Evolutionary conservation across 2,329 filamentous ascomycete genomes (phyloP).

Genomic region (Blumeriella jaapii): DNA sequence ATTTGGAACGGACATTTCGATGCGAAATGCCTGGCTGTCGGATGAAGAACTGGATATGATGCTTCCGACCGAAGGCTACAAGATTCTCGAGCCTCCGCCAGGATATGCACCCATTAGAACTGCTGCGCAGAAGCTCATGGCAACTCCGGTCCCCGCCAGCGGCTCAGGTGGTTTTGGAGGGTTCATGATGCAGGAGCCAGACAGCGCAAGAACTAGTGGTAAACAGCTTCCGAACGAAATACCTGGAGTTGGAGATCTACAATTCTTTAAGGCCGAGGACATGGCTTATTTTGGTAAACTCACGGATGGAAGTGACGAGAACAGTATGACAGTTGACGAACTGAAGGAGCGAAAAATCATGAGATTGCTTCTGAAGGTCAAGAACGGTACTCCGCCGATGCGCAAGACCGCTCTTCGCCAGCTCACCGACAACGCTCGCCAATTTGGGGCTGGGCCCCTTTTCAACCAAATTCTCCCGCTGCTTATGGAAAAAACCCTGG

Average conservation of each 20-base stretch:
- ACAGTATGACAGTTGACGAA: constrained; percentile 82
- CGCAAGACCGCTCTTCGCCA: constrained; percentile 95
- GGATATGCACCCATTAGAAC: constrained; percentile 80
- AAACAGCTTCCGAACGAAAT: constrained; percentile 94
- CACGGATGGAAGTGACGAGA: constrained; percentile 88
- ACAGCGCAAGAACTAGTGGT: constrained; percentile 68
- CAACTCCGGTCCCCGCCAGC: constrained; percentile 60
- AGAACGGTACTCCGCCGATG: constrained; percentile 98
- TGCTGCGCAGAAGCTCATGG: constrained; percentile 62
- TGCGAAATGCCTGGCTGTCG: constrained; percentile 69
- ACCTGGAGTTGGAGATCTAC: constrained; percentile 86
- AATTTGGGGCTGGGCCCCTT: constrained; percentile 85
- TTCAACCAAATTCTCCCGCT: constrained; percentile 97
- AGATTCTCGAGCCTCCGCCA: constrained; percentile 78
- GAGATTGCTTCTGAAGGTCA: constrained; percentile 91
- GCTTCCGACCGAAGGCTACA: constrained; percentile 85
- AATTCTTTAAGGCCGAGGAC: constrained; percentile 97
- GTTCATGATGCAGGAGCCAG: constrained; percentile 96
- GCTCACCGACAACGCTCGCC: constrained; percentile 91
- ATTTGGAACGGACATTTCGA: constrained; percentile 73
- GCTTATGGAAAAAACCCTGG: constrained; percentile 95
- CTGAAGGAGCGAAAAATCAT: constrained; percentile 98
- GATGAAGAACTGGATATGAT: constrained; percentile 92
- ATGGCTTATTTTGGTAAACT: constrained; percentile 99
- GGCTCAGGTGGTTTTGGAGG: constrained; percentile 35